Conservation (phyloP, 768 basidiomycete species). For the Pisolithus tinctorius region DNA sequence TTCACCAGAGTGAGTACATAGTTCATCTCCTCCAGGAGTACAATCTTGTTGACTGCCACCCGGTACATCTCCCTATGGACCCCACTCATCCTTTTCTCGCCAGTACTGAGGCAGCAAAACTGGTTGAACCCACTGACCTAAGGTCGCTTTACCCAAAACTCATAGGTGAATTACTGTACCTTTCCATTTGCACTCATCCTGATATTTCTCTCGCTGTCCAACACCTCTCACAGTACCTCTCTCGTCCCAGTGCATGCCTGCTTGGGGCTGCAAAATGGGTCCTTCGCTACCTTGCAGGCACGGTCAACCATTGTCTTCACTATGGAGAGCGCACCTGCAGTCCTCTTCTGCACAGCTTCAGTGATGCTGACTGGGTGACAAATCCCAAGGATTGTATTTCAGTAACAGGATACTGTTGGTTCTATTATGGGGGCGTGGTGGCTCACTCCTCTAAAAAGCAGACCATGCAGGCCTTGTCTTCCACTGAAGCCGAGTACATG, state of each 20-base stretch:
- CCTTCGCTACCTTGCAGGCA: conserved; percentile 20
- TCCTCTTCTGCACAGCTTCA: conserved; percentile 4
- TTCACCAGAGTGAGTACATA: too few relatives aligned
- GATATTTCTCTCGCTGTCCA: conserved; percentile 29
- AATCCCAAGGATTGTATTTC: conserved; percentile 17
- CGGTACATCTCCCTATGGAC: neutral
- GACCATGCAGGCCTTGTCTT: too few relatives aligned
- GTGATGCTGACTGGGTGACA: conserved; percentile 22
- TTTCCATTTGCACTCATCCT: conserved; percentile 26
- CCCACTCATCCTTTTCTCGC: neutral
- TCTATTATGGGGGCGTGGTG: conserved; percentile 19
- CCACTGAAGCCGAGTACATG: too few relatives aligned
- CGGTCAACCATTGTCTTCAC: neutral
- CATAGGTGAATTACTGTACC: conserved; percentile 6
- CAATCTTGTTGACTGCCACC: neutral
- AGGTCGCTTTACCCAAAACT: too few relatives aligned
- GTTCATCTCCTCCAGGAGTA: too few relatives aligned
- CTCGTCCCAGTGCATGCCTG: conserved; percentile 14
- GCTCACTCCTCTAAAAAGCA: too few relatives aligned
- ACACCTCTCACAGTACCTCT: conserved; percentile 24
- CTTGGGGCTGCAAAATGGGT: conserved; percentile 12
- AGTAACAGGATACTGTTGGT: conserved; percentile 24
- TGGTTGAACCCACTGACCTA: too few relatives aligned
- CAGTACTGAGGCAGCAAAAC: neutral
- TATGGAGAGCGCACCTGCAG: neutral